These are phyloP conservation scores for Aquanectria penicillioides DNA, from an alignment of 2,329 filamentous ascomycete species.

Conservation along the genomic window DNA sequence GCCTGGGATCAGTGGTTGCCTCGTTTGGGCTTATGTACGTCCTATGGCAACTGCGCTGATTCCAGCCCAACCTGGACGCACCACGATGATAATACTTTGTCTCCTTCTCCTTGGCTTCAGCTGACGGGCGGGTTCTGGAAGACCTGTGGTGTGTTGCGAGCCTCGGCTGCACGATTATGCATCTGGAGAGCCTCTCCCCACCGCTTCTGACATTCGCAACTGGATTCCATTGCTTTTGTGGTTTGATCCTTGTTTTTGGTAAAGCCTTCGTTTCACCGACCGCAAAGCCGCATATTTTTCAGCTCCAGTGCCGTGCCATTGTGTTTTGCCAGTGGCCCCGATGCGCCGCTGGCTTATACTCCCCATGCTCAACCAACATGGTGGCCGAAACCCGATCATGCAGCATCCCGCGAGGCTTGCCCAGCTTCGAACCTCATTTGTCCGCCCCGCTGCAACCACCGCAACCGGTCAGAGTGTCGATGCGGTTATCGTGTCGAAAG, in stretches of 20 bases:
- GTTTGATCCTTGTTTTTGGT: neutral
- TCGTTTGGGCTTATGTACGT: slow-evolving; percentile 26
- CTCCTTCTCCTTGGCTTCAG: slow-evolving; percentile 13
- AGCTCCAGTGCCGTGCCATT: neutral
- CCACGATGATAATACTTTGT: slow-evolving; percentile 16
- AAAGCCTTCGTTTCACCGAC: neutral
- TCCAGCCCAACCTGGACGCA: slow-evolving; percentile 24
- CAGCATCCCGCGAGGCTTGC: slow-evolving; percentile 9
- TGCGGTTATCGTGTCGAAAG: neutral
- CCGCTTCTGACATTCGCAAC: no score
- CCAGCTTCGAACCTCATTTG: slow-evolving; percentile 14
- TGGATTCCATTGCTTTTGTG: no score
- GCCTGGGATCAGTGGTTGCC: slow-evolving; percentile 30
- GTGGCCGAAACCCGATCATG: slow-evolving; percentile 7
- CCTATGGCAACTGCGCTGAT: slow-evolving; percentile 5
- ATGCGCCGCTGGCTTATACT: no score
- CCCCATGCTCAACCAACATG: no score
- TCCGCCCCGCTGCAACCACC: slow-evolving; percentile 11
- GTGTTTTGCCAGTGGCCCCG: no score
- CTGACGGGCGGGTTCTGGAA: slow-evolving; percentile 25
- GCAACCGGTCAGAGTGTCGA: slow-evolving; percentile 18
- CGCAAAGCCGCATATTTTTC: slow-evolving; percentile 1
- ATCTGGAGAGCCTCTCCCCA: neutral
- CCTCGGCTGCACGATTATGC: neutral
- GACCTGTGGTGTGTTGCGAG: slow-evolving; percentile 11